phyloP scores from a whole-genome alignment of 805 yeast species.

The Metschnikowia shivogae region DNA sequence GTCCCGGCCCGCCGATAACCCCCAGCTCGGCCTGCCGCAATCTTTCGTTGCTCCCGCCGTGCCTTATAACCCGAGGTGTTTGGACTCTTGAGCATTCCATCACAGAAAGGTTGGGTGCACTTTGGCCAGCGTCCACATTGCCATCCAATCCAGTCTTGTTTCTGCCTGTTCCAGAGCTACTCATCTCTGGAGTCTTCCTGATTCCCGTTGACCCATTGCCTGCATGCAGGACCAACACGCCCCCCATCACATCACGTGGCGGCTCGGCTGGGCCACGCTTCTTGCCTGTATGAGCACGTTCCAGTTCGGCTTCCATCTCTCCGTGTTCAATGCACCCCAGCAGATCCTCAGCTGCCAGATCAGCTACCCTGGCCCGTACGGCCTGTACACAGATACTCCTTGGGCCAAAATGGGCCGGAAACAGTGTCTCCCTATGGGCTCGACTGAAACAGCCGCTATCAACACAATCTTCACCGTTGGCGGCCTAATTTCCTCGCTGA shows the following conservation, averaged over 20 bases:
- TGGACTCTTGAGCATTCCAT: background rate
- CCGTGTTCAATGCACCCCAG: constrained; percentile 36
- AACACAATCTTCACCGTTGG: constrained; percentile 36
- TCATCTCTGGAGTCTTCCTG: background rate
- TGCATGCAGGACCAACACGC: constrained; percentile 10
- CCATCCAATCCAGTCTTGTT: too few relatives aligned
- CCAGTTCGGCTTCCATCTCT: constrained; percentile 38
- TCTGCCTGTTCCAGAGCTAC: too few relatives aligned
- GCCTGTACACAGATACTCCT: constrained; percentile 21
- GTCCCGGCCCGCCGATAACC: background rate
- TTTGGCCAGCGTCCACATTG: background rate
- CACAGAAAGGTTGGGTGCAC: background rate
- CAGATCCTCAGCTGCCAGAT: constrained; percentile 25
- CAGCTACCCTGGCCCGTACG: constrained; percentile 12
- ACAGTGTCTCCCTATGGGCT: constrained; percentile 30
- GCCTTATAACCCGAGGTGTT: background rate
- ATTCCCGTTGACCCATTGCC: background rate
- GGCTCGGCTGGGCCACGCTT: constrained; percentile 34
- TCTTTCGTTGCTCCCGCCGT: background rate
- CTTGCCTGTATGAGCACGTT: constrained; percentile 33
- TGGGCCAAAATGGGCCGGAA: constrained; percentile 23
- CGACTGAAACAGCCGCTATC: constrained; percentile 20
- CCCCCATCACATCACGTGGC: constrained; percentile 21
- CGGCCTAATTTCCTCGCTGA: constrained; percentile 29
- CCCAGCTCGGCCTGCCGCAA: background rate